These are phyloP conservation scores for Westerdykella aurantiaca DNA, from an alignment of 2,329 filamentous ascomycete species.

Conservation along the genomic window DNA sequence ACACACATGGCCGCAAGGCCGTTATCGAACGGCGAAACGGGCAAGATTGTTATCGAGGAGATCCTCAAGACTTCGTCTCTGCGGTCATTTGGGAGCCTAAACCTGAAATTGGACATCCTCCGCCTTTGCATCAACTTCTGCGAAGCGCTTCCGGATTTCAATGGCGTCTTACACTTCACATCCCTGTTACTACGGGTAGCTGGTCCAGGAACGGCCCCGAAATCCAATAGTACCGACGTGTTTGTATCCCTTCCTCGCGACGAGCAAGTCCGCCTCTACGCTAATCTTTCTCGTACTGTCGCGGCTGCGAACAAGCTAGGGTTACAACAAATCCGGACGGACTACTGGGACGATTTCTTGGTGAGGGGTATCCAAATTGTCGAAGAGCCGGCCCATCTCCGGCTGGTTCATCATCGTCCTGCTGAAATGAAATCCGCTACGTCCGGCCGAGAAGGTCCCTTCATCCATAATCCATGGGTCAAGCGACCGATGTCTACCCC, in stretches of 20 bases:
- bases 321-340: constrained; percentile 62
- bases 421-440: constrained; percentile 24
- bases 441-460: constrained; percentile 59
- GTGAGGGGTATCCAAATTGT: constrained; percentile 71
- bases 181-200: constrained; percentile 76
- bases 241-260: constrained; percentile 68
- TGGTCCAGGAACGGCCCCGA: constrained; percentile 72
- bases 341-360: constrained; percentile 97
- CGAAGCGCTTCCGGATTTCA: constrained; percentile 86
- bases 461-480: constrained; percentile 91
- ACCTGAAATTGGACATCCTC: constrained; percentile 79
- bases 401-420: constrained; percentile 30
- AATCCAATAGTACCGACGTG: constrained; percentile 58
- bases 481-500: constrained; percentile 55
- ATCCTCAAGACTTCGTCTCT: constrained; percentile 53
- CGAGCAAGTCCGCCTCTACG: constrained; percentile 77
- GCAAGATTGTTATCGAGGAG: constrained; percentile 42
- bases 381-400: constrained; percentile 24
- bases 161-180: constrained; percentile 82
- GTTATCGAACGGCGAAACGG: constrained; percentile 20
- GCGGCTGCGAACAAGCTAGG: constrained; percentile 71
- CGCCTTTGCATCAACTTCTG: constrained; percentile 89
- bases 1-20: constrained; percentile 32
- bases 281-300: constrained; percentile 80
- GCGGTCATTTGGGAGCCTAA: constrained; percentile 65